phyloP scores from a whole-genome alignment of 257 asterid species.

The Solanum appendiculatum region DNA sequence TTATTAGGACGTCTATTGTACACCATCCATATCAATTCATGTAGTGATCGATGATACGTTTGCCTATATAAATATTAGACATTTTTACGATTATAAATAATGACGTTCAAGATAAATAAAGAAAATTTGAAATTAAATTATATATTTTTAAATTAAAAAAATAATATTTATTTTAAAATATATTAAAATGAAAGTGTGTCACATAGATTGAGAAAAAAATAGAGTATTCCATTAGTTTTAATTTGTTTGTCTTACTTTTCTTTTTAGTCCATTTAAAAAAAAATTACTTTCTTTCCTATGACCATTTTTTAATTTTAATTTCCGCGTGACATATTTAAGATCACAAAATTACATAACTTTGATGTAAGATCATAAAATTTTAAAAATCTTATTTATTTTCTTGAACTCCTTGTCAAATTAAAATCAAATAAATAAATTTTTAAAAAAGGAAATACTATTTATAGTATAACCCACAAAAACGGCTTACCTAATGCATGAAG shows the following conservation, averaged over 20 bases:
- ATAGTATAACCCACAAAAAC: not conserved
- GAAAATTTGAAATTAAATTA: not conserved
- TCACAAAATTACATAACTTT: too few species aligned
- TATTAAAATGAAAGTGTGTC: too few species aligned
- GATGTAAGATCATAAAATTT: too few species aligned
- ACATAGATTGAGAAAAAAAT: too few species aligned
- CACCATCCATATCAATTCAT: not conserved
- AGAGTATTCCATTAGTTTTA: fast-evolving
- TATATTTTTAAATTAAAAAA: too few species aligned
- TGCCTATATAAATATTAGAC: not conserved
- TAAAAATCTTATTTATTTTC: too few species aligned
- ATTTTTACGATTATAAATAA: not conserved
- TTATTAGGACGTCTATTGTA: not conserved
- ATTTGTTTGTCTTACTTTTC: too few species aligned
- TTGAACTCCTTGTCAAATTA: not conserved
- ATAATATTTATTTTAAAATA: too few species aligned
- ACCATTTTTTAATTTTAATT: too few species aligned
- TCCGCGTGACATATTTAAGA: too few species aligned
- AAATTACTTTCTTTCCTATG: too few species aligned
- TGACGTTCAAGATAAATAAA: not conserved
- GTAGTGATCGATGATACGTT: not conserved
- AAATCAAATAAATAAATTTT: not conserved
- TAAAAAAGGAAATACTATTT: not conserved
- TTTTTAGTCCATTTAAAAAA: too few species aligned
- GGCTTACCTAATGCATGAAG: not conserved